Base-by-base conservation (phyloP, 257 asterid genomes). In the Fraxinus pennsylvanica region DNA sequence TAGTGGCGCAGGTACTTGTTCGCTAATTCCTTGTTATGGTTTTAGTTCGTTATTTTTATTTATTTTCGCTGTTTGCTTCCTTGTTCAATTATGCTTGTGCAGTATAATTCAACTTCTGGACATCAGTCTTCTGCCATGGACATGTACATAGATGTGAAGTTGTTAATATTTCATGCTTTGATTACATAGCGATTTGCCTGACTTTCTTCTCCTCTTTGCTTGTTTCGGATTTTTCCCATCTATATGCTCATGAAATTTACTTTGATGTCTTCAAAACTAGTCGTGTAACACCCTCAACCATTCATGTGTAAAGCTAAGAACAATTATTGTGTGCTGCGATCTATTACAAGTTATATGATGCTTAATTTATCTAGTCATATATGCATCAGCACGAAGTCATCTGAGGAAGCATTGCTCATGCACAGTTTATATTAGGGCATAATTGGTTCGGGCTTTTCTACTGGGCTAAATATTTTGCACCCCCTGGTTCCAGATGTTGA, bases 401-500 rank as follows among this genome's bases (percentile, higher is more conserved):
- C 25, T 68, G 61, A 25, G 69, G 69, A 63, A 63, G 27, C 71
- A 73, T 30, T 57, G 33, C 22, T 52, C 45, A 29, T 76, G 52
- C 57, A 22, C 30, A 9, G 3, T 78, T 39, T 43, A 67, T 45
- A 15, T 63, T 41, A 45, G 82, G 52, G 72, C 52, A 21, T 22
- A 6, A 45, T 47, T 81, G 54, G 68, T 33, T 30, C 14, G 12
- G 61, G 27, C 57, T 3, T 39, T 70, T 80, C 63, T 71, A 63
- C 21, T 63, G 54, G 36, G 43, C 67, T 74, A 32, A 75, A 72
- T 75, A 47, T 22, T 73, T 27, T 27, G 25, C 25, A 41, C 17
- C 65, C 74, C 21, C 21, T 81, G 79, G 59, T 86, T 84, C 80
- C 86, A 86, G 91, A 88, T 90, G 84, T 79, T 71, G 96, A 87